Percentiles rank a stretch among this genome's conserved stretches.
phyloP scores from a whole-genome alignment of 306 rosid species.

The Carpinus viminea region DNA sequence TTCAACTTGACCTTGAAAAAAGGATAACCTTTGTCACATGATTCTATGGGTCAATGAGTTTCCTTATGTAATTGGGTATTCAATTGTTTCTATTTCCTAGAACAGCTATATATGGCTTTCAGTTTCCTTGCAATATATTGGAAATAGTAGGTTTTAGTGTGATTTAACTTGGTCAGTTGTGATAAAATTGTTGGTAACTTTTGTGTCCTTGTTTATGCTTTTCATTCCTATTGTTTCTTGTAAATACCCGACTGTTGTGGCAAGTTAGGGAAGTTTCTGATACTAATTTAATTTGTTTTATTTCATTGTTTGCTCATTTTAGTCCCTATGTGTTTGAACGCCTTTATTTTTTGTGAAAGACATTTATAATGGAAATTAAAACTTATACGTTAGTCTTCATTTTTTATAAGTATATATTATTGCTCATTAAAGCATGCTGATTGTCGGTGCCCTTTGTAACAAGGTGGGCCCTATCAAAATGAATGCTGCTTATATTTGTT shows the following conservation, averaged over 20 bases:
- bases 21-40: neutral
- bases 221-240: neutral
- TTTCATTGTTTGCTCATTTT: neutral
- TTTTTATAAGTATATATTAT: neutral
- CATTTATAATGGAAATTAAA: neutral
- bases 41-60: neutral
- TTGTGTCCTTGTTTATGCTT: neutral
- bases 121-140: neutral
- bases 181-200: neutral
- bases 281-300: neutral
- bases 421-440: neutral
- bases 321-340: neutral
- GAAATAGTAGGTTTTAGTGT: neutral
- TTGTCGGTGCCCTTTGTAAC: neutral
- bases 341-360: neutral
- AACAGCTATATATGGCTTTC: neutral
- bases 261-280: neutral
- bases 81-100: neutral
- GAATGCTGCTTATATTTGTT: neutral
- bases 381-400: neutral
- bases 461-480: slow-evolving; percentile 1
- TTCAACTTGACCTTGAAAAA: neutral
- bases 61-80: neutral
- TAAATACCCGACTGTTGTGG: neutral
- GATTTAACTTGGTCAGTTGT: neutral